These are phyloP conservation scores for Corylus americana DNA, from an alignment of 306 rosid genomes.

Conservation along the genomic window DNA sequence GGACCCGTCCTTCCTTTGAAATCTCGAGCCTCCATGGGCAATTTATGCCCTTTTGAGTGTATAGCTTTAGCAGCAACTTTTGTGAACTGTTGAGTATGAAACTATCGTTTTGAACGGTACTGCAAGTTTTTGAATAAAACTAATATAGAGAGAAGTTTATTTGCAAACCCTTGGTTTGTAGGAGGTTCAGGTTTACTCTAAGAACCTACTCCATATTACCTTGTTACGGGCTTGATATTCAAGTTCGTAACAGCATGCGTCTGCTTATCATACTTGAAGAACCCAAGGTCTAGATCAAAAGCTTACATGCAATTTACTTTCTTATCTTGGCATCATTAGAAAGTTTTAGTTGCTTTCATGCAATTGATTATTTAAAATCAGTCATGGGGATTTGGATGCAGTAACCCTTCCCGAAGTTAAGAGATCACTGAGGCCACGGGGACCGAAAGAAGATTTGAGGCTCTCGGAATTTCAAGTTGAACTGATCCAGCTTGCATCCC, in stretches of 20 bases:
- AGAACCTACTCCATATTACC: too few relatives aligned
- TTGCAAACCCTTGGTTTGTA: too few relatives aligned
- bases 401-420: conserved; percentile 79
- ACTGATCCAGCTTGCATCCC: conserved; percentile 91
- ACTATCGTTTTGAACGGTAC: neutral
- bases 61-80: neutral
- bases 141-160: neutral
- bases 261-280: neutral
- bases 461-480: conserved; percentile 93
- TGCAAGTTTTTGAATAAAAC: neutral
- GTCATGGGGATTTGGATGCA: conserved; percentile 26
- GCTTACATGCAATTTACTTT: neutral
- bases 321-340: neutral
- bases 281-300: neutral
- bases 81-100: neutral
- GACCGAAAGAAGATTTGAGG: conserved; percentile 64
- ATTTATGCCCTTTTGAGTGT: neutral
- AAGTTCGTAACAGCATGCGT: too few relatives aligned
- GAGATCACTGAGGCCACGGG: conserved; percentile 60
- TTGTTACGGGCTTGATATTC: too few relatives aligned
- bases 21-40: neutral
- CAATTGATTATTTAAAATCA: conserved; percentile 14
- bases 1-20: neutral
- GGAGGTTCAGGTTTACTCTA: too few relatives aligned
- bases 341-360: conserved; percentile 1